phyloP scores from a whole-genome alignment of 139 green algal genomes.

The Chlorella sp. region DNA sequence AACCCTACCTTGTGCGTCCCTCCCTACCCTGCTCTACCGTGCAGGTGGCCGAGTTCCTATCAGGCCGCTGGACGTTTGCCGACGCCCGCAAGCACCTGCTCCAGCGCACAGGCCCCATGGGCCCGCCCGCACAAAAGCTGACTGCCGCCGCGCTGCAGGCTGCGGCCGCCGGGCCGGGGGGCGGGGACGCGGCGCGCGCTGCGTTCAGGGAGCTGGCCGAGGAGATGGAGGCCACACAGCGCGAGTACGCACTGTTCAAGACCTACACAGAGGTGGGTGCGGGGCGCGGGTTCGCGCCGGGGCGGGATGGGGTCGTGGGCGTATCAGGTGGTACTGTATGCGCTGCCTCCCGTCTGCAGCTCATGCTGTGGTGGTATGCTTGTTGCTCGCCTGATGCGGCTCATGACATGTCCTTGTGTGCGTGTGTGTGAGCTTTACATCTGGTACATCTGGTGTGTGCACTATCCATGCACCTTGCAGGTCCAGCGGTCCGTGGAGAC shows the following conservation, averaged over 20 bases:
- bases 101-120: not conserved
- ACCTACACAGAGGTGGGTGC: slow-evolving; percentile 30
- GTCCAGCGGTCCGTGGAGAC: slow-evolving; percentile 26
- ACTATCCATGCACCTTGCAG: slow-evolving; percentile 1
- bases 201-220: not conserved
- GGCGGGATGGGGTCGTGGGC: not conserved
- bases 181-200: no score
- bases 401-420: not conserved
- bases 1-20: no score
- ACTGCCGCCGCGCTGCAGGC: no score
- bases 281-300: not conserved
- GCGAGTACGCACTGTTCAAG: slow-evolving; percentile 39
- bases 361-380: not conserved
- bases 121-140: no score
- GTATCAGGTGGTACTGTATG: not conserved
- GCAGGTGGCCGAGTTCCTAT: slow-evolving; percentile 1
- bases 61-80: slow-evolving; percentile 24
- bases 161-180: no score
- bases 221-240: slow-evolving; percentile 4
- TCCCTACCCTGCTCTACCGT: no score
- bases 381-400: not conserved
- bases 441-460: not conserved
- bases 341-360: not conserved
- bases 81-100: slow-evolving; percentile 13
- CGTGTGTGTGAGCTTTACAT: not conserved